These are phyloP conservation scores for Dothistroma septosporum DNA, from an alignment of 2,329 filamentous ascomycete species.

Conservation along the genomic window DNA sequence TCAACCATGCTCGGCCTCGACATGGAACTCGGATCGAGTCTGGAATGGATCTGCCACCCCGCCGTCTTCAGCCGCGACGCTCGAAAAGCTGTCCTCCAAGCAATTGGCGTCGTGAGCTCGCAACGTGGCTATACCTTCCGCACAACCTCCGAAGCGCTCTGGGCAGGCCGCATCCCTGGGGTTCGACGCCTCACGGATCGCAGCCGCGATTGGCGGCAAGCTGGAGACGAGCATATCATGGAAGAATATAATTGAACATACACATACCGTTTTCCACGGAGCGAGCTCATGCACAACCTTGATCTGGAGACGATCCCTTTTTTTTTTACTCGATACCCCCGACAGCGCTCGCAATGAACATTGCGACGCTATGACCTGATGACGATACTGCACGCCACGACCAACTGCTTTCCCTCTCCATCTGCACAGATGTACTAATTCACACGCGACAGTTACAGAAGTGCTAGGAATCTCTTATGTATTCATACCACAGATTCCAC, in stretches of 20 bases:
- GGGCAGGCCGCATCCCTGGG: slow-evolving; percentile 77
- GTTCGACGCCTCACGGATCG: slow-evolving; percentile 76
- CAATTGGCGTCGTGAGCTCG: slow-evolving; percentile 92
- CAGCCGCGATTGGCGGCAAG: slow-evolving; percentile 88
- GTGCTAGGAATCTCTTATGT: background rate
- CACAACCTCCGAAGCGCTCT: slow-evolving; percentile 81
- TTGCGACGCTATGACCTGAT: slow-evolving; percentile 5
- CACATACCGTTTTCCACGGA: background rate
- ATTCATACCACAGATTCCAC: background rate
- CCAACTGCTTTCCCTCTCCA: background rate
- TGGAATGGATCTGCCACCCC: slow-evolving; percentile 98
- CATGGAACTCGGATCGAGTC: slow-evolving; percentile 78
- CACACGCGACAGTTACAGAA: background rate
- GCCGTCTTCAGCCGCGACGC: slow-evolving; percentile 91
- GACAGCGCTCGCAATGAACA: background rate
- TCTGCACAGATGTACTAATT: background rate
- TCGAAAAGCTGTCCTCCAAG: slow-evolving; percentile 90
- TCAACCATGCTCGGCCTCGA: slow-evolving; percentile 82
- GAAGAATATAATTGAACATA: slow-evolving; percentile 13
- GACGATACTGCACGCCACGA: background rate
- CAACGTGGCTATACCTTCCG: slow-evolving; percentile 93
- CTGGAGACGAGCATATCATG: slow-evolving; percentile 34
- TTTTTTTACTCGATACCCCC: slow-evolving; percentile 8
- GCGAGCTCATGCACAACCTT: background rate
- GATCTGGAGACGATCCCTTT: background rate